phyloP scores from a whole-genome alignment of 495 filamentous ascomycete species.

The Chlorociboria aeruginascens region DNA sequence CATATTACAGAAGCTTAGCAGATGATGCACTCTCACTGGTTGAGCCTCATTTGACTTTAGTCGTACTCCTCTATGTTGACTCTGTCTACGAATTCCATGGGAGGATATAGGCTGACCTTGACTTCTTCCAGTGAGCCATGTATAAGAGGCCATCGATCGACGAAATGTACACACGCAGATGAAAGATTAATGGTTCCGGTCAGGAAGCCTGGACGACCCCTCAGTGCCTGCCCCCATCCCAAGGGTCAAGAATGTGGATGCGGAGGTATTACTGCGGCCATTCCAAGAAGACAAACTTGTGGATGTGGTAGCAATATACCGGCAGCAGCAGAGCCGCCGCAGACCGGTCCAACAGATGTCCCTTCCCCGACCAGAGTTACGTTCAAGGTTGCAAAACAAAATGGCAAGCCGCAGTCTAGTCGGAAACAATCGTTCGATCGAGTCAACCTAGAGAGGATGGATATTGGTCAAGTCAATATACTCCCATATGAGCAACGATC shows the following conservation, averaged over 20 bases:
- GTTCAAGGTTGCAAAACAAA: conserved; percentile 32
- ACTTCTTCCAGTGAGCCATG: conserved; percentile 57
- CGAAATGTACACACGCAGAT: conserved; percentile 67
- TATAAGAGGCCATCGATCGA: conserved; percentile 76
- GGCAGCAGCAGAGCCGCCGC: neutral
- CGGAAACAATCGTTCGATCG: conserved; percentile 35
- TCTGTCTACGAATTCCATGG: neutral
- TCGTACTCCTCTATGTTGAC: conserved; percentile 3
- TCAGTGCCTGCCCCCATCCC: conserved; percentile 66
- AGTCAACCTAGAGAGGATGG: conserved; percentile 31
- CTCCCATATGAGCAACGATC: conserved; percentile 11
- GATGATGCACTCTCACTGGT: too few relatives aligned
- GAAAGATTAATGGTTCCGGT: conserved; percentile 66
- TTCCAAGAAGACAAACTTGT: conserved; percentile 38
- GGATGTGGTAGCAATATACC: conserved; percentile 23
- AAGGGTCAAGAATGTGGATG: conserved; percentile 40
- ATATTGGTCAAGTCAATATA: conserved; percentile 30
- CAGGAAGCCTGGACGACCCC: conserved; percentile 66
- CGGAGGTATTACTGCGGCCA: conserved; percentile 37
- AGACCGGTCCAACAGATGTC: conserved; percentile 4
- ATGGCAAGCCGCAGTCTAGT: conserved; percentile 13
- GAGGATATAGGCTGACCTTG: too few relatives aligned
- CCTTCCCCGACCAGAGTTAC: conserved; percentile 16
- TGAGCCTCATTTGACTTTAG: neutral
- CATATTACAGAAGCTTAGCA: too few relatives aligned